Base-by-base conservation (phyloP, 2,329 filamentous ascomycete genomes). In the Lasiodiplodia citricola region DNA sequence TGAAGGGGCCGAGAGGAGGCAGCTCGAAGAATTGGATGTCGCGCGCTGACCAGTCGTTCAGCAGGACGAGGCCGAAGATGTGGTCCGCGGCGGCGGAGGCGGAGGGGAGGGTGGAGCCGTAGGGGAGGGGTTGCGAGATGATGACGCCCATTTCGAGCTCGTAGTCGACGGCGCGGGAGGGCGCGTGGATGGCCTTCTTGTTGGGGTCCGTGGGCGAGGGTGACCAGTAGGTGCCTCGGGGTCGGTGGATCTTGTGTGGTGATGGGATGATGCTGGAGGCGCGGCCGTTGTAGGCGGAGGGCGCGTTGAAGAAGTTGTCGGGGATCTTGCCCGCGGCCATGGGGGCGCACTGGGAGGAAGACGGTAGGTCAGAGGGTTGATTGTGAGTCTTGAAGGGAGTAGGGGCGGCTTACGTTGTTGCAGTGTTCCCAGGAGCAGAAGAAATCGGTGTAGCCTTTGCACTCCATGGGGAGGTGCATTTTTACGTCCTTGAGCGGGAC, bases 11-110 rank as follows among this genome's bases (percentile, higher is more conserved):
- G 0, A 90, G 77, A 0, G 87, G 87, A 2, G 80, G 80, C 87
- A 90, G 90, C 72, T 90, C 88, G 25, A 87, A 79, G 0, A 78
- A 83, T 74, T 90, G 88, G 23, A 91, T 87, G 73, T 90, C 88
- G n/a, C 88, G 81, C 23, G 87, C 85, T 21, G 70, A 85, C 88
- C 88, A 91, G 70, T 90, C 88, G 70, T 90, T 90, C 14, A 90
- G 73, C 47, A 91, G 76, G 0, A 88, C 84, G n/a, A 89, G 80
- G 0, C 88, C 88, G 74, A 90, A 90, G 18, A 90, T 87, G 71
- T 90, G 86, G 0, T 87, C 82, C 18, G 80, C 77, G 0, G 82
- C 77, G 0, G 82, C 82, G 6, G 83, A 74, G 18, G 73, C 73
- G n/a, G 83, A 81, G 8, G 79, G 70, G 28, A 85, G 74, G 0